These are phyloP conservation scores for Lichtheimia ramosa DNA, from an alignment of 371 early-diverging fungal genomes.

Conservation along the genomic window DNA sequence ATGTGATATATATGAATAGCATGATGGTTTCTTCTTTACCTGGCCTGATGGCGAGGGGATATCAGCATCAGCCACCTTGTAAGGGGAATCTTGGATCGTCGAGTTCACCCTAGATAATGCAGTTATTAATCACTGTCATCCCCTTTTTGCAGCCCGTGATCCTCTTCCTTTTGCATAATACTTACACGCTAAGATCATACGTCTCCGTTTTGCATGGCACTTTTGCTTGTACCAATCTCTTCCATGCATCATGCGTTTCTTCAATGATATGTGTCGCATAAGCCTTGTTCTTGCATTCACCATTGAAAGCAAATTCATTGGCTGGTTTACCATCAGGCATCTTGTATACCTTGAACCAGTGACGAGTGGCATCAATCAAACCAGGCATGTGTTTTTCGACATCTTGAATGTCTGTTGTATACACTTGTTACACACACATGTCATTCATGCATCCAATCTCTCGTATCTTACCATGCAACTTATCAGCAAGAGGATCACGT, in stretches of 20 bases:
- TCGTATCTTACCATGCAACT: conserved; percentile 66
- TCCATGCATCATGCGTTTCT: conserved; percentile 62
- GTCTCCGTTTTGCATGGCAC: conserved; percentile 42
- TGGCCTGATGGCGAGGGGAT: conserved; percentile 10
- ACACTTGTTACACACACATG: not conserved
- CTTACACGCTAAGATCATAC: conserved; percentile 29
- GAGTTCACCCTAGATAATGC: conserved; percentile 25
- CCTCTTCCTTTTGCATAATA: not conserved
- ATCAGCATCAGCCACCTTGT: conserved; percentile 15
- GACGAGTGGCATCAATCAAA: conserved; percentile 90
- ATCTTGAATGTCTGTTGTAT: conserved; percentile 85
- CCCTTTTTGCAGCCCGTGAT: no score
- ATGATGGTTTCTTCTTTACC: not conserved
- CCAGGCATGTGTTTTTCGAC: conserved; percentile 96
- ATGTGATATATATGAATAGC: not conserved
- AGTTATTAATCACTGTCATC: no score
- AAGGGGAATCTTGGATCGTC: conserved; percentile 32
- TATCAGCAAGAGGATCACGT: conserved; percentile 85
- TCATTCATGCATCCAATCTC: not conserved
- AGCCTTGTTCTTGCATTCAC: conserved; percentile 80
- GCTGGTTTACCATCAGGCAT: conserved; percentile 99
- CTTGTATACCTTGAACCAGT: conserved; percentile 99
- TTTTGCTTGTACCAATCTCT: conserved; percentile 44
- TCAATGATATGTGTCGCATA: conserved; percentile 54
- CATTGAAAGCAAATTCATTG: conserved; percentile 98